These are phyloP conservation scores for Colletotrichum plurivorum DNA, from an alignment of 2,329 filamentous ascomycete species.

Conservation along the genomic window DNA sequence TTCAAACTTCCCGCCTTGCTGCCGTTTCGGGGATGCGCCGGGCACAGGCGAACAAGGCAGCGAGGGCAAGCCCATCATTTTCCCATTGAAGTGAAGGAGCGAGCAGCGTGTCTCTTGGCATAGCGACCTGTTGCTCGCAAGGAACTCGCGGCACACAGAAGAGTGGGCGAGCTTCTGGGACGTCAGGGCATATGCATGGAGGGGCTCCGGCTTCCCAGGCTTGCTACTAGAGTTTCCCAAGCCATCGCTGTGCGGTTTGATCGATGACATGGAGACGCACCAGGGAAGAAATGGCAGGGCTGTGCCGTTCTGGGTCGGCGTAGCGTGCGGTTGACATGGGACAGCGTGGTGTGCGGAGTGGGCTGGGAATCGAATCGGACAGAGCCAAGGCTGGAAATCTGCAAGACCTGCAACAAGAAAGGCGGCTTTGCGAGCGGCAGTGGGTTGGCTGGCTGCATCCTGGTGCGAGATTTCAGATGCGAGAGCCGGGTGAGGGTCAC, in stretches of 20 bases:
- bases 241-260: slow-evolving; percentile 16
- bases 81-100: slow-evolving; percentile 20
- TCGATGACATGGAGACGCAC: slow-evolving; percentile 27
- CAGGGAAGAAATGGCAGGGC: slow-evolving; percentile 10
- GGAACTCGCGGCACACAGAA: slow-evolving; percentile 13
- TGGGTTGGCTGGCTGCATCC: slow-evolving; percentile 35
- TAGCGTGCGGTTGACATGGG: neutral
- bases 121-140: neutral
- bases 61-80: slow-evolving; percentile 26
- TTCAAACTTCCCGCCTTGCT: slow-evolving; percentile 1
- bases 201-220: slow-evolving; percentile 6
- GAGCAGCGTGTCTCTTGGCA: slow-evolving; percentile 22
- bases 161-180: slow-evolving; percentile 1
- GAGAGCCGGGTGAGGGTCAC: slow-evolving; percentile 24
- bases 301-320: slow-evolving; percentile 6
- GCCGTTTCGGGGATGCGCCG: too few relatives aligned
- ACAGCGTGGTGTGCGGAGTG: slow-evolving; percentile 14
- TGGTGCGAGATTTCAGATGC: slow-evolving; percentile 36
- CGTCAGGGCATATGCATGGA: slow-evolving; percentile 20
- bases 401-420: slow-evolving; percentile 30
- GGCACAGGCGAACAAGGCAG: neutral
- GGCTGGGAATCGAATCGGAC: slow-evolving; percentile 25
- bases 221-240: neutral
- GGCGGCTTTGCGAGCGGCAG: slow-evolving; percentile 33
- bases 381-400: slow-evolving; percentile 26